Conservation (phyloP, 2,329 filamentous ascomycete genomes). For the Colletotrichum chrysophilum region DNA sequence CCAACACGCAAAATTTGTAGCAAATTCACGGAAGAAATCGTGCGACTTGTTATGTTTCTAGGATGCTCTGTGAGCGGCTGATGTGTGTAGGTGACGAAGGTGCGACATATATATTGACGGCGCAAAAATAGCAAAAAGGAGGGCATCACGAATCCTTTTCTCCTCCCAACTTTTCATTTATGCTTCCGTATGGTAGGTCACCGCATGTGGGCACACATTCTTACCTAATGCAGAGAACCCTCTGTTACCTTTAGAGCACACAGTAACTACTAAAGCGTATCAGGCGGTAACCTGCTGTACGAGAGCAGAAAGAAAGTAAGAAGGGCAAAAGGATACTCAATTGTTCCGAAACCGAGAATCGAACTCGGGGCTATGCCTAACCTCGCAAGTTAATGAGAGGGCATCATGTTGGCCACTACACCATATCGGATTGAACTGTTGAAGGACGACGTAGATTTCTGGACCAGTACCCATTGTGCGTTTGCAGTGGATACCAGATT, state of each 20-base stretch:
- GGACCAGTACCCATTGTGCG: background rate
- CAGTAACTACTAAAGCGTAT: background rate
- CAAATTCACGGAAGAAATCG: background rate
- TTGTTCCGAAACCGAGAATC: conserved; percentile 18
- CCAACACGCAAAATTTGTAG: background rate
- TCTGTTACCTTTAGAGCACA: rapidly evolving
- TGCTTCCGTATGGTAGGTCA: background rate
- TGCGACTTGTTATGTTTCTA: background rate
- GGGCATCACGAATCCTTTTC: background rate
- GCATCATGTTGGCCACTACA: conserved; percentile 23
- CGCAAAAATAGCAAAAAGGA: background rate
- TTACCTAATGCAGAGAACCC: background rate
- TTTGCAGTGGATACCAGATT: background rate
- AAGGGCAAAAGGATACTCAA: background rate
- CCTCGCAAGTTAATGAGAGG: conserved; percentile 2
- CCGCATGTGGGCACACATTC: background rate
- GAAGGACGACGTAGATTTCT: rapidly evolving
- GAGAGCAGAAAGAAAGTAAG: rapidly evolving
- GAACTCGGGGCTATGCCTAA: conserved; percentile 22
- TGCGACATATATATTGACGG: background rate
- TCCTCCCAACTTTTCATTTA: background rate
- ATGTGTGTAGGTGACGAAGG: background rate
- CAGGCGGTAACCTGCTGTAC: background rate
- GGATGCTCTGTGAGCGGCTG: background rate
- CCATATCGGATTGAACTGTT: conserved; percentile 2